A percentile compares a stretch with the other conserved stretches of the same genome.
phyloP scores from a whole-genome alignment of 2,329 filamentous ascomycete species.

The Aspergillus awamori region DNA sequence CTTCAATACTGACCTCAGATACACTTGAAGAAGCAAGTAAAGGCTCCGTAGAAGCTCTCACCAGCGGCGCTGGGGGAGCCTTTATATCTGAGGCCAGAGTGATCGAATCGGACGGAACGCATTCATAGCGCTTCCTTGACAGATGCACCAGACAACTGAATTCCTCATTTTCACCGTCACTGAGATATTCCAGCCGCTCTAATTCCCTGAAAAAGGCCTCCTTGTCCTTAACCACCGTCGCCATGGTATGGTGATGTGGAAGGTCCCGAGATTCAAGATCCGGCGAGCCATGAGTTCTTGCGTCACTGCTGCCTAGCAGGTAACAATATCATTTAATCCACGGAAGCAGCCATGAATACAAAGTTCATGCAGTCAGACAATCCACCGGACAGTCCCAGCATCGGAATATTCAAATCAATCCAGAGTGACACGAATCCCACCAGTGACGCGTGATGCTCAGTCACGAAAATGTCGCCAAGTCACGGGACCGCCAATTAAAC shows the following conservation, averaged over 20 bases:
- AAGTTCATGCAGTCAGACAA: not conserved
- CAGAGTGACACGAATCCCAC: not conserved
- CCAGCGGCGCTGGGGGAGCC: not conserved
- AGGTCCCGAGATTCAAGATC: constrained; percentile 16
- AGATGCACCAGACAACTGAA: constrained; percentile 21
- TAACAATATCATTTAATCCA: not conserved
- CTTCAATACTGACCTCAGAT: not conserved
- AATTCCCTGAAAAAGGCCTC: constrained; percentile 40
- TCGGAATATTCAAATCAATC: not conserved
- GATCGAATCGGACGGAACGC: not conserved
- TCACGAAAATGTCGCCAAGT: constrained; percentile 39
- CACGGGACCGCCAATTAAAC: constrained; percentile 36
- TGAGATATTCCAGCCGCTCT: constrained; percentile 34
- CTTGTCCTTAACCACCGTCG: constrained; percentile 29
- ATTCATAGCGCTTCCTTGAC: not conserved
- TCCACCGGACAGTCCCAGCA: not conserved
- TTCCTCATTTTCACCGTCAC: constrained; percentile 29
- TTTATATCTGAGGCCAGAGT: not conserved
- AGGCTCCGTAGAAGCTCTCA: not conserved
- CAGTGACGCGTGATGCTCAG: constrained; percentile 4
- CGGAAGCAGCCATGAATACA: not conserved
- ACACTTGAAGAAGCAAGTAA: not conserved
- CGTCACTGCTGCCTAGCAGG: constrained; percentile 16
- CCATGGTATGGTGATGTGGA: constrained; percentile 24
- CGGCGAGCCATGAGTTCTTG: constrained; percentile 21